Percentiles rank a stretch among this genome's conserved stretches.
These are phyloP conservation scores for Metschnikowia shivogae DNA, from an alignment of 805 yeast genomes.

Conservation along the genomic window DNA sequence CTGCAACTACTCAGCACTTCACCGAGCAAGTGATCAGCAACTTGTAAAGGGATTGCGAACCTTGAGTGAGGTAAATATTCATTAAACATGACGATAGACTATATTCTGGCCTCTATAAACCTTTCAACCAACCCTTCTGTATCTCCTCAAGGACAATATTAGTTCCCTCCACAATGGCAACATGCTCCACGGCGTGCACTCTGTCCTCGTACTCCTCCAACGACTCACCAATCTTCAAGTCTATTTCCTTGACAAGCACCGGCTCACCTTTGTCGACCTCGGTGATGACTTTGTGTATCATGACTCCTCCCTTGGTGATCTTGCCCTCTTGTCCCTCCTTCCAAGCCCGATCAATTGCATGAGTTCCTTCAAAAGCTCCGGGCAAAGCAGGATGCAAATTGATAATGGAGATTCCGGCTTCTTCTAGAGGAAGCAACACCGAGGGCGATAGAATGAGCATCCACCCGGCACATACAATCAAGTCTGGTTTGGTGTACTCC, in stretches of 20 bases:
- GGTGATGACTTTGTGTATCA: constrained; percentile 95
- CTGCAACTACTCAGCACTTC: constrained; percentile 83
- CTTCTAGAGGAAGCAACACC: constrained; percentile 62
- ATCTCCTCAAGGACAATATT: constrained; percentile 49
- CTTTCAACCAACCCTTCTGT: constrained; percentile 4
- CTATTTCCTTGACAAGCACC: constrained; percentile 73
- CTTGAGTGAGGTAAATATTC: constrained; percentile 11
- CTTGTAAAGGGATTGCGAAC: constrained; percentile 39
- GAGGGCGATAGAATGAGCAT: constrained; percentile 83
- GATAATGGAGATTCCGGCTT: constrained; percentile 69
- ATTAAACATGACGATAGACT: constrained; percentile 8
- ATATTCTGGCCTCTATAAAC: neutral
- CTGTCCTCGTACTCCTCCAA: constrained; percentile 76
- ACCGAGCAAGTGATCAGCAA: constrained; percentile 85
- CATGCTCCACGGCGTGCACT: constrained; percentile 81
- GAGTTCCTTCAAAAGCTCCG: constrained; percentile 94
- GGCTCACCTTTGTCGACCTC: constrained; percentile 96
- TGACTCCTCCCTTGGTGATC: constrained; percentile 77
- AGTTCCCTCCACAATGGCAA: constrained; percentile 92
- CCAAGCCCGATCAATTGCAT: constrained; percentile 96
- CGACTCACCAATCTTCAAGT: constrained; percentile 65
- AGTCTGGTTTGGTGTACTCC: constrained; percentile 57
- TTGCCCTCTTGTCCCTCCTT: constrained; percentile 86
- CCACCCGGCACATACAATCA: constrained; percentile 99
- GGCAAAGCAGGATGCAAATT: constrained; percentile 97